Evolutionary conservation across 805 yeast species (phyloP).

Genomic region (Ogataea kodamae): DNA sequence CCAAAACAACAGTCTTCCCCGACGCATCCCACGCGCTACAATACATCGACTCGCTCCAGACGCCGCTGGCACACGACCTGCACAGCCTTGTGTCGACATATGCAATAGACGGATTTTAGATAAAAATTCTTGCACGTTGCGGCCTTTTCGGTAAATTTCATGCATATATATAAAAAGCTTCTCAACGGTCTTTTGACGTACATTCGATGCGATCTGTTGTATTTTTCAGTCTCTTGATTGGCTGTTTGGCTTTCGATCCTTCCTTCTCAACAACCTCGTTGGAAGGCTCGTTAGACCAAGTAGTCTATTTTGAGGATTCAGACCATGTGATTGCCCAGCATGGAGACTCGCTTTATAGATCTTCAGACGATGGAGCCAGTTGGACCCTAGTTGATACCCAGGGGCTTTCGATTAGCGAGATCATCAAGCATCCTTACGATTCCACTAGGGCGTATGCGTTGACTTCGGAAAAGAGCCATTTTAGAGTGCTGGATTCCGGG

Average conservation of each 20-base stretch:
- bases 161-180: slow-evolving; percentile 1
- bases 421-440: slow-evolving; percentile 39
- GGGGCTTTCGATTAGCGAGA: slow-evolving; percentile 31
- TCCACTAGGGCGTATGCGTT: slow-evolving; percentile 38
- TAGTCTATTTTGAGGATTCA: slow-evolving; percentile 20
- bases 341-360: slow-evolving; percentile 37
- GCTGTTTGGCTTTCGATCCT: slow-evolving; percentile 27
- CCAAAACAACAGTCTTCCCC: slow-evolving; percentile 41
- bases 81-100: slow-evolving; percentile 16
- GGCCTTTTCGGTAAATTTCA: slow-evolving; percentile 8
- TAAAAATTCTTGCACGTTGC: slow-evolving; percentile 1
- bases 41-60: slow-evolving; percentile 38
- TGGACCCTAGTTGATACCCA: slow-evolving; percentile 39
- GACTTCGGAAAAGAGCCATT: slow-evolving; percentile 34
- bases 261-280: slow-evolving; percentile 24
- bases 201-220: slow-evolving; percentile 2
- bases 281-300: slow-evolving; percentile 17
- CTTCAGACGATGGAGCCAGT: slow-evolving; percentile 44
- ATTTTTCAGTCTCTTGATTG: slow-evolving; percentile 3
- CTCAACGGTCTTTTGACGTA: background rate
- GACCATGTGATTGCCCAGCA: slow-evolving; percentile 29
- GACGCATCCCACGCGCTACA: slow-evolving; percentile 57
- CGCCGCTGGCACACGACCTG: slow-evolving; percentile 20
- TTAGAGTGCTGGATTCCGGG: slow-evolving; percentile 40
- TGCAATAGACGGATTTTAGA: slow-evolving; percentile 4